Evolutionary conservation across 768 basidiomycete species (phyloP).

Genomic region (Omphalotus guepiniiformis): DNA sequence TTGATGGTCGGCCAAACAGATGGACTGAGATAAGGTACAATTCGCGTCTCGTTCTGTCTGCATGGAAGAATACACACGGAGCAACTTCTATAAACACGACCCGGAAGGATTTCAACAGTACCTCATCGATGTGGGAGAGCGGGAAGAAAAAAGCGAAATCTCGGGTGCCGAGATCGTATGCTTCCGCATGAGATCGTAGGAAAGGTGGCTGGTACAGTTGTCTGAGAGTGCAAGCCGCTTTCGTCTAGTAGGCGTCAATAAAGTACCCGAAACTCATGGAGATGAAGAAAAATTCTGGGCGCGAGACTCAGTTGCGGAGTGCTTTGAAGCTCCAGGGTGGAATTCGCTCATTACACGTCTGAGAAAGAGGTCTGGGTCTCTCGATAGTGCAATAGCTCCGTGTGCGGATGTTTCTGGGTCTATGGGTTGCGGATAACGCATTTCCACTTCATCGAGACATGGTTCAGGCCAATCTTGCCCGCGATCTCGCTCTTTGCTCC

Average conservation of each 20-base stretch:
- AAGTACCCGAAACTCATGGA: conserved; percentile 23
- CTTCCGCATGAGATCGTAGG: conserved; percentile 58
- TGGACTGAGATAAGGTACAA: conserved; percentile 56
- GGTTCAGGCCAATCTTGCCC: conserved; percentile 64
- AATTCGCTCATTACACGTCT: conserved; percentile 49
- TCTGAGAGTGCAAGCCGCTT: too few relatives aligned
- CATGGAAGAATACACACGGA: conserved; percentile 57
- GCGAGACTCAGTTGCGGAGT: conserved; percentile 32
- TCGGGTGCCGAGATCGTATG: conserved; percentile 66
- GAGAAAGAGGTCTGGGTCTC: conserved; percentile 43
- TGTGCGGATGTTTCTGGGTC: conserved; percentile 77
- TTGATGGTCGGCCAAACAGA: conserved; percentile 56
- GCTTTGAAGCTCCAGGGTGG: conserved; percentile 70
- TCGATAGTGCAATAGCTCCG: conserved; percentile 61
- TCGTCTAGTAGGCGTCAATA: too few relatives aligned
- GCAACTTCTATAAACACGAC: conserved; percentile 56
- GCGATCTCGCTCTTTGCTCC: conserved; percentile 63
- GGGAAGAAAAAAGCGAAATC: conserved; percentile 53
- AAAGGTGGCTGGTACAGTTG: conserved; percentile 35
- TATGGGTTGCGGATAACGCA: conserved; percentile 44
- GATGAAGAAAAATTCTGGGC: conserved; percentile 24
- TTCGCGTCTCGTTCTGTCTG: conserved; percentile 57
- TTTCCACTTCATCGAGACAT: too few relatives aligned
- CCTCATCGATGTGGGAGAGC: conserved; percentile 48
- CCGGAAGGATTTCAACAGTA: conserved; percentile 54